These are phyloP conservation scores for Sugiyamaella mastotermitis DNA, from an alignment of 805 yeast genomes.

Conservation along the genomic window DNA sequence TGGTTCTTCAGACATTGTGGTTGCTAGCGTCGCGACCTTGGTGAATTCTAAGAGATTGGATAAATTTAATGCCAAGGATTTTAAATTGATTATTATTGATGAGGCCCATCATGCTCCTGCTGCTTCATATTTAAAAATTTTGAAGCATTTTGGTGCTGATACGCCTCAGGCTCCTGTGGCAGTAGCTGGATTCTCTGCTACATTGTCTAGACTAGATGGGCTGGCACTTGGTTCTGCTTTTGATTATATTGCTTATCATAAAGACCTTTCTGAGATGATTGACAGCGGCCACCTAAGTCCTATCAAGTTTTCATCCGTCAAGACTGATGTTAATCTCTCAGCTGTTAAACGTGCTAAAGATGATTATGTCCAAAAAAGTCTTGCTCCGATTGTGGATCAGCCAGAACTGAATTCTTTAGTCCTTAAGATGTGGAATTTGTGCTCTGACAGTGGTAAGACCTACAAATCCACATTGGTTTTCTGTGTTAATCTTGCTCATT, in stretches of 20 bases:
- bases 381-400: constrained; percentile 53
- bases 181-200: constrained; percentile 84
- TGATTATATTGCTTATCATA: constrained; percentile 69
- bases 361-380: constrained; percentile 49
- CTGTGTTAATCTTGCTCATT: constrained; percentile 70
- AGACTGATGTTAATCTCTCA: constrained; percentile 40
- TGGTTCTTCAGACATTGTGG: constrained; percentile 56
- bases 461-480: constrained; percentile 67
- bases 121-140: constrained; percentile 50
- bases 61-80: constrained; percentile 50
- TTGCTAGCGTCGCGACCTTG: constrained; percentile 74
- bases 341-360: constrained; percentile 32
- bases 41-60: constrained; percentile 42
- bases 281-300: constrained; percentile 63
- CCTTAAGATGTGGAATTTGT: constrained; percentile 44
- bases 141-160: constrained; percentile 52
- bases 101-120: constrained; percentile 94
- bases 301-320: constrained; percentile 56
- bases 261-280: constrained; percentile 61
- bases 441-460: constrained; percentile 28
- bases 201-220: constrained; percentile 73
- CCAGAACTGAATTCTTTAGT: constrained; percentile 50
- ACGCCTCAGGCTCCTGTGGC: constrained; percentile 39
- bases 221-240: constrained; percentile 51
- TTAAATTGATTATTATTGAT: constrained; percentile 72